Evolutionary conservation across 179 eudicot species (phyloP), one percentile per base, ranked within the genome.

Genomic region (Vitellaria paradoxa): DNA sequence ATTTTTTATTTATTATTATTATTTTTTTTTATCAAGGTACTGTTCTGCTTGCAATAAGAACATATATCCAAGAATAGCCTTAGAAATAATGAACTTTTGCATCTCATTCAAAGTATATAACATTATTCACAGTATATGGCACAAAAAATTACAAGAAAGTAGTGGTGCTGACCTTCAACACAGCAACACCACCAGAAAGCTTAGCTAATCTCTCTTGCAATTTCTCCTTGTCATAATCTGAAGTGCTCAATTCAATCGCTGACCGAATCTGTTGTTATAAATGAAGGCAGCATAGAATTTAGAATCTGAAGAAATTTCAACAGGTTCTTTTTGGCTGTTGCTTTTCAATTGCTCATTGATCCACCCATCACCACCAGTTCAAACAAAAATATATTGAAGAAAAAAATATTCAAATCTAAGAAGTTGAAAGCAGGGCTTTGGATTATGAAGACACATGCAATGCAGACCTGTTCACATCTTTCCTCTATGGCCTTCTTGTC

Each of bases 181-280:
- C 99, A 53, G 98, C 99, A 74, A 93, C 98, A 73, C 99, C 99
- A 49, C 99, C 99, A 65, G 98, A 96, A 64, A 96, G 91, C 86
- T 93, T 96, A 6, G 98, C 99, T 72, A 93, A 86, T 77, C 98
- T 89, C 85, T 93, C 99, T 80, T 91, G 94, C 81, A 91, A 79
- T 81, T 96, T 96, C 84, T 96, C 99, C 72, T 86, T 96, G 77
- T 95, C 98, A 47, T 95, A 95, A 63, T 93, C 95, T 53, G 98
- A 93, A 53, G 98, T 88, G 85, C 93, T 86, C 65, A 83, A 70
- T 79, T 91, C 92, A 62, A 93, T 84, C 73, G 82, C 87, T 12
- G 94, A 87, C 74, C 98, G 84, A 23, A 96, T 88, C 97, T 96
- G 96, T 78, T 72, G 66, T 12, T 23, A 30, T 24, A 17, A 56